Evolutionary conservation across 805 yeast genomes (phyloP), one percentile per base, ranked within the genome.

Genomic region (Kluyveromyces dobzhanskii): DNA sequence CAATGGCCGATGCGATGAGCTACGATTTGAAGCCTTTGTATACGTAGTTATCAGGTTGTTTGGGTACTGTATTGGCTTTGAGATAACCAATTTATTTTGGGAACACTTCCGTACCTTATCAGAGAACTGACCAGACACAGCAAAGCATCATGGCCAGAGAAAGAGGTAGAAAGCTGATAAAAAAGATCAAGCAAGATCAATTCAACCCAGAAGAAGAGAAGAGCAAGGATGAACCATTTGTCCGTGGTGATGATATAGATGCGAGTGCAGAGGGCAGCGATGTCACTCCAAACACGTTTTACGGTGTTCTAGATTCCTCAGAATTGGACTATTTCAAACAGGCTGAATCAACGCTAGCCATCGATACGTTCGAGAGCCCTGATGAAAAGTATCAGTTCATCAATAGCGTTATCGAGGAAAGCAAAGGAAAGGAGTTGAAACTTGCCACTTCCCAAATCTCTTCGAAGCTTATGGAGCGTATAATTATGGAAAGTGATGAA

Each of bases 381-480:
- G 95, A 85, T 39, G 97, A 88, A 46, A 73, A 79, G 48, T 60
- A 58, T 6, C 80, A 81, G 1, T 87, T 90, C 53, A 78, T 85
- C 23, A 61, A 71, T 3, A 80, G 92, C 50, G 84, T 90, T 1
- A 70, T 88, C 48, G 90, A 81, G 47, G 98, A 92, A 64, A 74
- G 87, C 17, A 69, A 72, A 35, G 96, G 95, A 2, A 87, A 88
- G 51, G 97, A 90, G 61, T 66, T 92, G 49, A 90, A 92, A 60
- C 69, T 90, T 30, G 95, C 84, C 3, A 90, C 96, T 2, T 88
- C 90, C 54, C 97, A 88, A 55, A 86, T 90, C 41, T 87, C 97
- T 59, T 90, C 97, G 17, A 90, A 90, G 57, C 69, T 92, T 42
- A 71, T 92, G 68, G 98, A 90, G 61, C 70, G 98, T 54, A 65